Evolutionary conservation across 1,284 basidiomycete species (phyloP).

Genomic region (Leccinum variabile): DNA sequence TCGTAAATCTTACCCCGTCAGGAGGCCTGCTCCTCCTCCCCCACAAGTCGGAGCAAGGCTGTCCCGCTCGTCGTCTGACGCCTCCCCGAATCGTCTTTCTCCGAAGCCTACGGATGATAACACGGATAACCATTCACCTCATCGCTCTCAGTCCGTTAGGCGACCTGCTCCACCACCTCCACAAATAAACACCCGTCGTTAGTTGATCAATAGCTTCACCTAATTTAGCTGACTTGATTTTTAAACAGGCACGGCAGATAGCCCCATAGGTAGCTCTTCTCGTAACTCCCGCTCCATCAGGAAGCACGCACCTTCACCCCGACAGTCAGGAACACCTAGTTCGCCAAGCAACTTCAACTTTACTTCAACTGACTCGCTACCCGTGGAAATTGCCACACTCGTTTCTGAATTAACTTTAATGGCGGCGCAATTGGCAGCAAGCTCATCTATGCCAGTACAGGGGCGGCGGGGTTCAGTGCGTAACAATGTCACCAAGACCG

Average conservation of each 20-base stretch:
- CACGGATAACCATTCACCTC: not conserved
- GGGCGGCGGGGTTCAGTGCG: not conserved
- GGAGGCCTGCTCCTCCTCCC: conserved; percentile 15
- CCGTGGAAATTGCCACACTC: not conserved
- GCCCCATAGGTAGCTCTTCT: not conserved
- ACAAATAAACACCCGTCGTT: not conserved
- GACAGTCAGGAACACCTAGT: not conserved
- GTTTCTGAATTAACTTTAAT: not conserved
- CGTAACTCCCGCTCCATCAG: conserved; percentile 6
- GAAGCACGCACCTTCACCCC: conserved; percentile 13
- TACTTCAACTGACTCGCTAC: not conserved
- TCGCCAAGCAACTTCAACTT: not conserved
- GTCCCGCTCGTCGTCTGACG: not conserved
- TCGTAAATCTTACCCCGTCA: conserved; percentile 2
- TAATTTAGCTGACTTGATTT: not conserved
- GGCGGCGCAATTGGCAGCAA: not conserved
- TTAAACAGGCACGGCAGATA: not conserved
- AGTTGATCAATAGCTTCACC: not conserved
- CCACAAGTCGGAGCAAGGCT: conserved; percentile 2
- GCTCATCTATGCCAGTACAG: not conserved
- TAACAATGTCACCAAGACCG: not conserved
- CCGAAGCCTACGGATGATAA: not conserved
- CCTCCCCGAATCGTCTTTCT: not conserved
- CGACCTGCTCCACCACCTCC: conserved; percentile 15
- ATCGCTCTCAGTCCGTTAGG: conserved; percentile 7